Evolutionary conservation across 208 protist genomes (phyloP), one percentile per base, ranked within the genome.

Genomic region (Wallacemonas collosoma): DNA sequence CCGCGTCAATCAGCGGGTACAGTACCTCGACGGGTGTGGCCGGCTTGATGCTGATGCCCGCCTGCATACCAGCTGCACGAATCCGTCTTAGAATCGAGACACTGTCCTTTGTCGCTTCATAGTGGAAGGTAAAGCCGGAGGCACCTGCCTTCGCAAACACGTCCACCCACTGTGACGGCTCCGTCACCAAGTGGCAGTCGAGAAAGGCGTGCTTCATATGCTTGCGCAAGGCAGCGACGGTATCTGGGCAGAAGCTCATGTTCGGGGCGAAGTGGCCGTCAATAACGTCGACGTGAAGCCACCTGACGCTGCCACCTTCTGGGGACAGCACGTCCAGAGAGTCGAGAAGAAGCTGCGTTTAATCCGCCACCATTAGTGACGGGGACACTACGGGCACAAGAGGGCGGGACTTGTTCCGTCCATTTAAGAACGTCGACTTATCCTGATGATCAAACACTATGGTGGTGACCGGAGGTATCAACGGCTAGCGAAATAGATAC

Each of bases 241-340:
- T 93, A 62, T 95, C 94, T 64, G 97, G 85, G 68, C 98, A 97
- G 57, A 99, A 92, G 64, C 90, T 98, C 35, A 99, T 87, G 87
- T 99, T 99, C 17, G 96, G 96, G 48, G 99, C 98, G 89, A 99
- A 99, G 81, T 99, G 98, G 1, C 98, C 97, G 77, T 96, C 88
- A 98, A 99, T 99, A 6, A 99, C 95, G 67, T 99, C 98, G 26
- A 99, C 87, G 81, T 99, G 98, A 14, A 99, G 82, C 95, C 96
- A 99, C 78, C 99, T 97, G 2, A 84, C 87, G 36, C 87, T 93
- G 9, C 83, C 87, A 8, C 88, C 88, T 2, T 70, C 79, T 12
- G 67, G 39, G 2, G 85, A 85, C 1, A 98, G 70, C 2, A 98
- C 91, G 63, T 76, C 65, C 11, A 77, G 61, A 41, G 91, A 94